Evolutionary conservation across 495 filamentous ascomycete species (phyloP).

Genomic region (Neurospora sp.): DNA sequence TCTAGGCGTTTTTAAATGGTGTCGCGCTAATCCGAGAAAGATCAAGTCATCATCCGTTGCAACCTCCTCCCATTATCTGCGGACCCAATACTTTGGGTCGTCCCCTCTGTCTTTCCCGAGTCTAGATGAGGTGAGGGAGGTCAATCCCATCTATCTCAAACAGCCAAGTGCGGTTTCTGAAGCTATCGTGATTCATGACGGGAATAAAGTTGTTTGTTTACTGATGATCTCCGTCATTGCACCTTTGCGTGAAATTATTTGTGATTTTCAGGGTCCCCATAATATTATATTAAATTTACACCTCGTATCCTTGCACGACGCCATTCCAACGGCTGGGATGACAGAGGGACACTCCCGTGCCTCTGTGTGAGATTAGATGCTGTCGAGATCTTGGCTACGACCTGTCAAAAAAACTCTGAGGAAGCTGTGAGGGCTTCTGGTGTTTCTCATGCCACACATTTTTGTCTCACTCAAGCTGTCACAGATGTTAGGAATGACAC

Average conservation of each 20-base stretch:
- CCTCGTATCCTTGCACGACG: background rate
- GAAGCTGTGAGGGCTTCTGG: background rate
- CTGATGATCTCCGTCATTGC: background rate
- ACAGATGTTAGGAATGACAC: background rate
- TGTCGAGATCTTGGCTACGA: background rate
- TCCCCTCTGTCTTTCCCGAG: background rate
- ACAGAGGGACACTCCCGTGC: background rate
- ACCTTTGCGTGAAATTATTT: background rate
- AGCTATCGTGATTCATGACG: background rate
- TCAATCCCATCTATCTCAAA: background rate
- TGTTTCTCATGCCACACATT: background rate
- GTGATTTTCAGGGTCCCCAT: background rate
- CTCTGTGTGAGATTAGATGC: background rate
- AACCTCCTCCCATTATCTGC: background rate
- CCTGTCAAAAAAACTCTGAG: background rate
- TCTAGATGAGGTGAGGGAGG: background rate
- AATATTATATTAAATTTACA: background rate
- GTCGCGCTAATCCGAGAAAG: background rate
- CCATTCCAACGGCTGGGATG: background rate
- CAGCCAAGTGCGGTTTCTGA: background rate
- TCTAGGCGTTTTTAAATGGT: background rate
- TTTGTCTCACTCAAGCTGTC: background rate
- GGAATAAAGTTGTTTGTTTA: background rate
- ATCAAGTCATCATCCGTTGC: background rate
- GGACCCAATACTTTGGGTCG: background rate